Base-by-base conservation (phyloP, 2,329 filamentous ascomycete species). In the Exutisphaerella laricina region DNA sequence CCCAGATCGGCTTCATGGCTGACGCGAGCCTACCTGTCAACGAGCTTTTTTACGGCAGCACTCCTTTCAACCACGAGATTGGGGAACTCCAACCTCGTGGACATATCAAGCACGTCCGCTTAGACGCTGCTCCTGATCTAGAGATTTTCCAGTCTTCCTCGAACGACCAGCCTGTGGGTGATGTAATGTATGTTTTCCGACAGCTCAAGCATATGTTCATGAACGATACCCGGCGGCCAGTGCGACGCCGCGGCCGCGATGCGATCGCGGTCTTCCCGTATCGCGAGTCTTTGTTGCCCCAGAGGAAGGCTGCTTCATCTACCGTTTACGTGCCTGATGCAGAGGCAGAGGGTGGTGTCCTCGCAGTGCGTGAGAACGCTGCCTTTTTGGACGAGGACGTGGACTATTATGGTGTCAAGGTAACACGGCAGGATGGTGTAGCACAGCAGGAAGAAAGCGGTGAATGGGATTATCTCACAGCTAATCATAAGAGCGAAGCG, bases 11-110 rank as follows among this genome's bases (percentile, higher is more conserved):
- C 16, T 58, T 48, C 26, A 41, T 64, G 7, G 48, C 45, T 6
- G 47, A 55, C 9, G 21, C 38, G 1, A 51, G 45, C 10, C 16
- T 59, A 9, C 42, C 59, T 1, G 40, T 66, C 2, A 60, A 67
- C 31, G 41, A 56, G 4, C 18, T 67, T 2, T 67, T 68, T 51
- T 67, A 59, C 37, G 59, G 58, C 21, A 39, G 46, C 2, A 62
- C 57, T 9, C 13, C 20, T 3, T 26, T 62, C 6, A 59, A 60
- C 17, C 17, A 51, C 20, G 49, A 56, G 16, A 49, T 62, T 14
- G 26, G 41, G 5, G 28, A 48, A 8, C 34, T 48, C 6, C 23
- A 29, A 5, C 41, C 44, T 8, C n/a, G 40, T 5, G 42, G 37
- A 30, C 39, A 47, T 8, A 35, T 35, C 23, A 20, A 21, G 20